These are phyloP conservation scores for Isabelozyma heimii DNA, from an alignment of 805 yeast species.

Conservation along the genomic window DNA sequence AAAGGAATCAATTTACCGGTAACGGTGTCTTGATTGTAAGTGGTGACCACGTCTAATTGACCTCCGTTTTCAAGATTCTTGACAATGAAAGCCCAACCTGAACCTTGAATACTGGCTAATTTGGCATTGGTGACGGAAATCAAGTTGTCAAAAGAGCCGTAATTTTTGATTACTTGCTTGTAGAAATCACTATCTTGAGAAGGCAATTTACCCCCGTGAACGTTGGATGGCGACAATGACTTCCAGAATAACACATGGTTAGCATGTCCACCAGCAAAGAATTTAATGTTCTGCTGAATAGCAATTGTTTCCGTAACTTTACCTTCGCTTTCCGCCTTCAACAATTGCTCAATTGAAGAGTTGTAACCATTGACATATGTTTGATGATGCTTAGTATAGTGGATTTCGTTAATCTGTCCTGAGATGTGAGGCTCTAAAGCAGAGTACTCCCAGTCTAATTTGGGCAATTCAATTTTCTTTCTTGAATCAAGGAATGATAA, in stretches of 20 bases:
- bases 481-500: slow-evolving; percentile 9
- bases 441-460: slow-evolving; percentile 45
- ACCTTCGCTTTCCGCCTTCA: slow-evolving; percentile 32
- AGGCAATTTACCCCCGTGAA: slow-evolving; percentile 62
- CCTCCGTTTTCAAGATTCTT: slow-evolving; percentile 45
- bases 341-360: slow-evolving; percentile 40
- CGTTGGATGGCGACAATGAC: slow-evolving; percentile 42
- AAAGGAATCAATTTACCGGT: slow-evolving; percentile 42
- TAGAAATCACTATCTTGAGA: slow-evolving; percentile 39
- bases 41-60: slow-evolving; percentile 41
- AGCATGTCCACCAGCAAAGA: slow-evolving; percentile 52
- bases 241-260: slow-evolving; percentile 52
- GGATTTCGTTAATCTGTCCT: slow-evolving; percentile 45
- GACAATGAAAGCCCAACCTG: slow-evolving; percentile 54
- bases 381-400: slow-evolving; percentile 50
- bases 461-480: slow-evolving; percentile 36
- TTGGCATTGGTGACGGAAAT: slow-evolving; percentile 39
- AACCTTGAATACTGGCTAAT: slow-evolving; percentile 50
- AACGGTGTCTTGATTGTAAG: slow-evolving; percentile 49
- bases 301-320: slow-evolving; percentile 42
- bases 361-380: slow-evolving; percentile 48
- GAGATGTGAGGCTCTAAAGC: slow-evolving; percentile 50
- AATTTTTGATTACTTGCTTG: slow-evolving; percentile 36
- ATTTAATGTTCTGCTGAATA: slow-evolving; percentile 44
- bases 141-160: slow-evolving; percentile 45